Evolutionary conservation across 2,329 filamentous ascomycete species (phyloP), one percentile per base, ranked within the genome.

Genomic region (Whalleya microplaca): DNA sequence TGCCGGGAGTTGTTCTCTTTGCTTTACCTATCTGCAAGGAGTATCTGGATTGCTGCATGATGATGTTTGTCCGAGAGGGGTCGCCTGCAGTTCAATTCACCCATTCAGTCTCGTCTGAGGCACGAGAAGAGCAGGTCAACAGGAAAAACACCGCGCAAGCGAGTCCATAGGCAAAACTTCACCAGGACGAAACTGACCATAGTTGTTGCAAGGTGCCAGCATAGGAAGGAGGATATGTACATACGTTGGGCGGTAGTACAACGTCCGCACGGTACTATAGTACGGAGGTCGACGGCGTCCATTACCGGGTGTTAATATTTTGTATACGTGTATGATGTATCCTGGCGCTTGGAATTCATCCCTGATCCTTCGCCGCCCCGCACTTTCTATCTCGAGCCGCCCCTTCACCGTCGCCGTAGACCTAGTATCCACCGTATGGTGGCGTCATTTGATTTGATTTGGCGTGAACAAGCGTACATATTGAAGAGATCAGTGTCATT

Each of bases 41-140:
- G 42, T 59, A 50, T 56, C 27, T 56, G 51, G 48, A 47, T 48
- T 56, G 45, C 63, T 65, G 64, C 64, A 66, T 56, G 58, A 61
- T 66, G 64, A 64, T 66, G 64, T 63, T 56, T 64, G 50, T 45
- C 46, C 48, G 55, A 51, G 53, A 54, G 59, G 56, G 53, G 54
- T 55, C 42, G 27, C 19, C 54, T 52, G 45, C 45, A 41, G 42
- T 43, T 53, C 53, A 40, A 56, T 55, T 50, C 46, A 51, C 37
- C 55, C 49, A 58, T 18, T n/a, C 23, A 7, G 9, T 37, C 9
- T 37, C 27, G 27, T 6, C 27, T 37, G 32, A 16, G 14, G 14
- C 7, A 14, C 32, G 5, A 37, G 32, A 37, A 12, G 32, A 37
- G 32, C 58, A 56, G 50, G 53, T 56, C 57, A 54, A 53, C 47